Conservation (phyloP, 306 rosid genomes). For the Ceratonia siliqua region DNA sequence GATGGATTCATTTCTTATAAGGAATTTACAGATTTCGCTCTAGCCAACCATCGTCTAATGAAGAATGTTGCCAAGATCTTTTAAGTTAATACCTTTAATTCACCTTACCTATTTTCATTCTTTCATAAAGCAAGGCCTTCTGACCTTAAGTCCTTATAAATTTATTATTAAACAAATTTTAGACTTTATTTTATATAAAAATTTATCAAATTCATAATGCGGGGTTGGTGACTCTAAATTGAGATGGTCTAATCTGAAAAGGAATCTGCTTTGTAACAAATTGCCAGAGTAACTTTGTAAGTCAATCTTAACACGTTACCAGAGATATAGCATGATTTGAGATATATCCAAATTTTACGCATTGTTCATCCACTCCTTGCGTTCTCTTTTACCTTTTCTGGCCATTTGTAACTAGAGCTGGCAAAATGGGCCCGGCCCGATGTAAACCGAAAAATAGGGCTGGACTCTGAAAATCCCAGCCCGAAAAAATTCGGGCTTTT, state of each 20-base stretch:
- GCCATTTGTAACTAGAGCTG: too few relatives aligned
- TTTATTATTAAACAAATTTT: too few relatives aligned
- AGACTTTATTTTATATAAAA: too few relatives aligned
- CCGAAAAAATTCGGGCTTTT: too few relatives aligned
- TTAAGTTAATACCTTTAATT: neutral
- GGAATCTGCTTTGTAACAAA: neutral
- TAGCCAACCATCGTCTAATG: constrained; percentile 62
- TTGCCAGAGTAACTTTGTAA: neutral
- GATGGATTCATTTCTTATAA: constrained; percentile 70
- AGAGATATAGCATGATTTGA: neutral
- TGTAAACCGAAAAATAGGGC: too few relatives aligned
- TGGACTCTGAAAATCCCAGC: too few relatives aligned
- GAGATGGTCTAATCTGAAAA: constrained; percentile 2
- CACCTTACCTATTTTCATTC: neutral
- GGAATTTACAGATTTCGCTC: constrained; percentile 62
- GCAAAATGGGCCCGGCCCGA: too few relatives aligned
- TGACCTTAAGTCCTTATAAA: too few relatives aligned
- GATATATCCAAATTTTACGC: neutral
- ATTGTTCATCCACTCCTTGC: neutral
- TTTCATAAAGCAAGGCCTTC: neutral
- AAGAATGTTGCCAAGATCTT: constrained; percentile 78
- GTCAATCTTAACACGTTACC: neutral
- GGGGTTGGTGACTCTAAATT: neutral
- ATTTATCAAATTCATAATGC: too few relatives aligned
- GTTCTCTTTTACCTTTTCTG: neutral